Conservation (phyloP, 169 alveolate genomes). For the Eimeria necatrix region DNA sequence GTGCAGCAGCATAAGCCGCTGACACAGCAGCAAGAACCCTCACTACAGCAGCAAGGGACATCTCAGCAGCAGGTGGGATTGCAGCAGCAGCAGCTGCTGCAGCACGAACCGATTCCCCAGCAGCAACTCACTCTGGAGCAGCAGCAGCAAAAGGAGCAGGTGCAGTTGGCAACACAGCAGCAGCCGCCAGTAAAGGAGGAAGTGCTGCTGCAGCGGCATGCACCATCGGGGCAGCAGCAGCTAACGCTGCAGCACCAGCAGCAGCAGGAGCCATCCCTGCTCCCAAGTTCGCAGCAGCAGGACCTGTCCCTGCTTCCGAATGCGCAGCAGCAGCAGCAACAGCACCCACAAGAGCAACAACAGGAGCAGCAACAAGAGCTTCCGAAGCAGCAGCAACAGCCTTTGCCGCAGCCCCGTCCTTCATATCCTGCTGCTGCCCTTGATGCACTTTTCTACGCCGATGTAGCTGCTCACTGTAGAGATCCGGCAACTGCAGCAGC, state of each 20-base stretch:
- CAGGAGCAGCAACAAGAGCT: not conserved
- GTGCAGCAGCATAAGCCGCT: not conserved
- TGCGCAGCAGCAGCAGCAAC: conserved; percentile 4
- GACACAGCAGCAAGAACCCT: not conserved
- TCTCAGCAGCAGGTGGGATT: not conserved
- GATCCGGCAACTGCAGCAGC: conserved; percentile 53
- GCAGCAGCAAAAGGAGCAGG: conserved; percentile 20
- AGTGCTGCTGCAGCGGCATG: not conserved
- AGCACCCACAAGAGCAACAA: not conserved
- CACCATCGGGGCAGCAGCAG: not conserved
- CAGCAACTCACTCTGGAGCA: not conserved
- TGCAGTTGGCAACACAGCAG: not conserved
- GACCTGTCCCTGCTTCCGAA: not conserved
- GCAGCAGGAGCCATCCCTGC: not conserved
- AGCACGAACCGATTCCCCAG: not conserved
- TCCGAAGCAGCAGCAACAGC: not conserved
- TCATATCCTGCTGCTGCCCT: conserved; percentile 47
- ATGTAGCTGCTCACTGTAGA: conserved; percentile 47
- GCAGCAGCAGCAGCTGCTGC: not conserved
- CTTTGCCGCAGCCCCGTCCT: not conserved
- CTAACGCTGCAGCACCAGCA: not conserved
- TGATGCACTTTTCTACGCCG: conserved; percentile 39
- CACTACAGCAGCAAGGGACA: not conserved
- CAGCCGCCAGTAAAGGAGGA: not conserved
- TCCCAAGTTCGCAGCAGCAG: not conserved